Evolutionary conservation across 2,329 filamentous ascomycete species (phyloP), one percentile per base, ranked within the genome.

Genomic region (Mollisiaceae sp.): DNA sequence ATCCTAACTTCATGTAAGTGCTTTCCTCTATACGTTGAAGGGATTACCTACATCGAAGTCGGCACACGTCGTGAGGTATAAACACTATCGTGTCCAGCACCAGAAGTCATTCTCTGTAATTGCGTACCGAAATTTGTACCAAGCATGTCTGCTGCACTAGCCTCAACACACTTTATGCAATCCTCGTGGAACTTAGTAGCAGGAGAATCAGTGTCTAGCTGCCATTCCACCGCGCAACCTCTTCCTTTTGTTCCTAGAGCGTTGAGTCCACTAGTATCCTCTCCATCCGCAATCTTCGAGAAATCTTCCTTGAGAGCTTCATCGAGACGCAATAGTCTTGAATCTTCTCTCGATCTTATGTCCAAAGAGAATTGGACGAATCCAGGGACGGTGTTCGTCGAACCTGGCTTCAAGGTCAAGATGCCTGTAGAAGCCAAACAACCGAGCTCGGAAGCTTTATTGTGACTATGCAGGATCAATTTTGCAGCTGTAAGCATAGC

Each of bases 361-460:
- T 93, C 90, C 5, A 92, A 83, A 36, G 83, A 87, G 76, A 92
- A 91, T 54, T 82, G 82, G 6, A 92, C 91, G 36, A 80, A 77
- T 0, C 89, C 89, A 0, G 91, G 89, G 0, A 93, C 88, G 0
- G 91, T 93, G 76, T 93, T 93, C 18, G 90, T 90, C 66, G 85
- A 89, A 4, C 89, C 89, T 0, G 90, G 90, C 56, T 82, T 84
- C 8, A 89, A 79, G 14, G 82, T 87, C 58, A 93, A 76, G 63
- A 93, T 91, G 0, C 90, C 91, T 0, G 91, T 91, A 0, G 72
- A 75, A 43, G 88, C 90, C 12, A 93, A 79, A 14, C 87, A 89
- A 1, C 80, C 80, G 67, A 87, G 80, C 22, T 82, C 79, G 2
- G 83, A 82, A 0, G 91, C 91, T 1, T 89, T 81, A 58, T 84